Evolutionary conservation across 192 early-diverging fungal species (phyloP).

Genomic region (Coemansia sp.): DNA sequence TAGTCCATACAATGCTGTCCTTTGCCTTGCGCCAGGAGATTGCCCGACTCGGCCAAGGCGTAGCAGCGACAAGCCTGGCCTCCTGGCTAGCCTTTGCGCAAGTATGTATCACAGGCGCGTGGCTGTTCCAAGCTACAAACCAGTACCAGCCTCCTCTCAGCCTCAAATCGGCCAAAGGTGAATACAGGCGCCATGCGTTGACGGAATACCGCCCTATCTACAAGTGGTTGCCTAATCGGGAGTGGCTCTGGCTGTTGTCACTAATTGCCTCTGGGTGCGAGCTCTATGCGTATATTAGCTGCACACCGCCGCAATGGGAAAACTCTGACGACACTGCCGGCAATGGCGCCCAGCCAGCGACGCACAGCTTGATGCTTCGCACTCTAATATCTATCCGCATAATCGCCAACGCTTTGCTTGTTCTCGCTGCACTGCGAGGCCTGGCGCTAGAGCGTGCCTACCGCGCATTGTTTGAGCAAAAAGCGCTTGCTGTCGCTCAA

Average conservation of each 20-base stretch:
- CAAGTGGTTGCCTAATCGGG: conserved; percentile 25
- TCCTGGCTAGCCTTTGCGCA: conserved; percentile 42
- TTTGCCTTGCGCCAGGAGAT: conserved; percentile 49
- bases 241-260: conserved; percentile 45
- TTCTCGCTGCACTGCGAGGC: conserved; percentile 19
- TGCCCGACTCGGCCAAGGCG: conserved; percentile 14
- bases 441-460: conserved; percentile 10
- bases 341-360: conserved; percentile 12
- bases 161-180: conserved; percentile 4
- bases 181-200: background rate
- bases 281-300: conserved; percentile 44
- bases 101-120: conserved; percentile 28
- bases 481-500: background rate
- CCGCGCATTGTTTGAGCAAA: conserved; percentile 10
- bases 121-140: conserved; percentile 32
- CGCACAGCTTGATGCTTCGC: conserved; percentile 37
- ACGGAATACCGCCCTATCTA: conserved; percentile 1
- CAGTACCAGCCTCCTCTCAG: background rate
- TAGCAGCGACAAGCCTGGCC: conserved; percentile 11
- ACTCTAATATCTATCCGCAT: conserved; percentile 48
- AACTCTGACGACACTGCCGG: background rate
- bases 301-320: conserved; percentile 11
- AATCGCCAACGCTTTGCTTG: conserved; percentile 22
- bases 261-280: conserved; percentile 35
- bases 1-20: conserved; percentile 45